These are phyloP conservation scores for Xylaria hypoxylon DNA, from an alignment of 2,329 filamentous ascomycete species.

Conservation along the genomic window DNA sequence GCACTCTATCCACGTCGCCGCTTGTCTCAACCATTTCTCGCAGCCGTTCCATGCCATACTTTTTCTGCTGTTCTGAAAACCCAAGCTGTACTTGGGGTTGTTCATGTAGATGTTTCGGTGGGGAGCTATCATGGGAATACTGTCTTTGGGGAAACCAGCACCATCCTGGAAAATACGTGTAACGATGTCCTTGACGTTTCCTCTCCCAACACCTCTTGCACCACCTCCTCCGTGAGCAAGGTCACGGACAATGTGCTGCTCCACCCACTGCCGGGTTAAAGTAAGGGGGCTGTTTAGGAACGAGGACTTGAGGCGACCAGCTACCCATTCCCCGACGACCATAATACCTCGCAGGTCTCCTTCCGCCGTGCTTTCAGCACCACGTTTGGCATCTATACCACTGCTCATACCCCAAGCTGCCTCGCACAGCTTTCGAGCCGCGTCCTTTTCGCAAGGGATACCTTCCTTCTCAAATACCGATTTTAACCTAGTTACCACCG, in stretches of 20 bases:
- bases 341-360: constrained; percentile 84
- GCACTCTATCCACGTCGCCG: constrained; percentile 81
- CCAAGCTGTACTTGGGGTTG: constrained; percentile 72
- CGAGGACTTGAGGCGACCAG: constrained; percentile 71
- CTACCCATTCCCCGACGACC: constrained; percentile 90
- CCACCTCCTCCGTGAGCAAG: constrained; percentile 77
- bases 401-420: constrained; percentile 82
- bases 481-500: constrained; percentile 84
- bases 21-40: constrained; percentile 82
- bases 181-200: constrained; percentile 79
- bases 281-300: constrained; percentile 56
- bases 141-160: constrained; percentile 76
- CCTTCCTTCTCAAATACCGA: constrained; percentile 89
- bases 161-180: constrained; percentile 82
- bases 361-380: constrained; percentile 74
- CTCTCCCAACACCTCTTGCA: constrained; percentile 76
- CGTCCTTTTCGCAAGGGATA: constrained; percentile 88
- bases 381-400: constrained; percentile 75
- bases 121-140: constrained; percentile 55
- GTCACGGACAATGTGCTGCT: constrained; percentile 75
- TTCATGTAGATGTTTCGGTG: constrained; percentile 62
- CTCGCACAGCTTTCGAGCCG: constrained; percentile 85
- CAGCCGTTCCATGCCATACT: constrained; percentile 76
- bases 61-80: constrained; percentile 79
- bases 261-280: constrained; percentile 81